Base-by-base conservation (phyloP, 768 basidiomycete genomes). In the Galerina sulciceps region DNA sequence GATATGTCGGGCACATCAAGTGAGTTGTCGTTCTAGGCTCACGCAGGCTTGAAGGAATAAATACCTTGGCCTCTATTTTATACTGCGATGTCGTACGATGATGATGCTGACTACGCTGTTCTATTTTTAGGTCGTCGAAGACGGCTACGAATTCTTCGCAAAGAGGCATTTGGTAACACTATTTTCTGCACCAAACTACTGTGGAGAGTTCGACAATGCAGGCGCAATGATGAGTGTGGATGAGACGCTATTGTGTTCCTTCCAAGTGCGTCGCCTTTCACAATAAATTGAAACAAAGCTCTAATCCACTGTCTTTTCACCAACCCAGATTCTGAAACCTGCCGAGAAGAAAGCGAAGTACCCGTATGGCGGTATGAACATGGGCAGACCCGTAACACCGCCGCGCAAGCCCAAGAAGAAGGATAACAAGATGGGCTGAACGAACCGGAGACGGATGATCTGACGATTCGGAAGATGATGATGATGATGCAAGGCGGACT, bases 181-280 rank as follows among this genome's bases (percentile, higher is more conserved):
- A 44, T 99, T 99, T 80, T 96, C 94, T 20, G 96, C 96, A 51
- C 96, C 96, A 58, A 93, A 94, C 79, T 93, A 94, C 69, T 93
- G 91, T 67, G 91, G 94, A 63, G 92, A 99, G 79, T 99, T 99
- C 69, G 96, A 99, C 75, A 99, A 99, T 74, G 96, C 96, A 4
- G 96, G 96, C 37, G 96, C 96, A 35, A 99, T 99, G 96, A 99
- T 99, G 96, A 95, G 93, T 69, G 96, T 99, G 42, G 96, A 98
- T 68, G 96, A 98, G 77, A 97, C 96, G 9, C 75, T 99, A 64
- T 74, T 99, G 63, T 98, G 96, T 78, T 98, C 96, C 8, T 98
- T 99, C 93, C 96, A 98, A 78, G 94, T 96, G 63, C 59, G 75
- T 55, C 37, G 13, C 14, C 40, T 14, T 41, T 38, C 10, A 57